Evolutionary conservation across 2,329 filamentous ascomycete genomes (phyloP), one percentile per base, ranked within the genome.

Genomic region (Colletotrichum tropicale): DNA sequence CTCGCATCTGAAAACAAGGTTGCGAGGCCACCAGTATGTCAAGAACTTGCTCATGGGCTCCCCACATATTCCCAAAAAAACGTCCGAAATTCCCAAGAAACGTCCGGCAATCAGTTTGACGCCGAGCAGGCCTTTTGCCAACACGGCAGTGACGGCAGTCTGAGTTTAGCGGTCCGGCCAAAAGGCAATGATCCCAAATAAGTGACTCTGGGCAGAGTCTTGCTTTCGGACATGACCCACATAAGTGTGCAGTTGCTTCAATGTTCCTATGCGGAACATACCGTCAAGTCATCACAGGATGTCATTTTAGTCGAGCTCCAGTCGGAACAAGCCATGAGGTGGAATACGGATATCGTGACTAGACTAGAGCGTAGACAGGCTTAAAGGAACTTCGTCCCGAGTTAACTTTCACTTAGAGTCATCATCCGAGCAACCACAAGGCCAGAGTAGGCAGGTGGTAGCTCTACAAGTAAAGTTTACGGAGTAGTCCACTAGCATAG

Each of bases 361-460:
- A 52, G 10, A 13, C 18, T 21, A 21, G n/a, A 21, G 6, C 1
- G n/a, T 21, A 52, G 1, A 1, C 0, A 21, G 10, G 43, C 0
- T 4, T 52, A 21, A 0, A 13, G 10, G 10, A 52, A 21, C 43
- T 10, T 48, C 43, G 43, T 52, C 12, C n/a, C 6, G 12, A 13
- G 43, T 52, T 52, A 1, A 52, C 43, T 52, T 2, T 52, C 43
- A 52, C n/a, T 6, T 52, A 4, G 10, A 52, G 43, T 13, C n/a
- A 21, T 13, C n/a, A 8, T 52, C 43, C 12, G n/a, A 52, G 38
- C n/a, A 21, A 21, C n/a, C 4, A 52, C 6, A 52, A 52, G n/a
- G n/a, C n/a, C n/a, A 52, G 6, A 13, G 43, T 52, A 21, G 43
- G 43, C n/a, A 52, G 43, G n/a, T 13, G 43, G 10, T 52, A 52